A percentile compares a stretch with the other conserved stretches of the same genome.
phyloP scores from a whole-genome alignment of 139 green algal species.

The Haematococcus sp. region DNA sequence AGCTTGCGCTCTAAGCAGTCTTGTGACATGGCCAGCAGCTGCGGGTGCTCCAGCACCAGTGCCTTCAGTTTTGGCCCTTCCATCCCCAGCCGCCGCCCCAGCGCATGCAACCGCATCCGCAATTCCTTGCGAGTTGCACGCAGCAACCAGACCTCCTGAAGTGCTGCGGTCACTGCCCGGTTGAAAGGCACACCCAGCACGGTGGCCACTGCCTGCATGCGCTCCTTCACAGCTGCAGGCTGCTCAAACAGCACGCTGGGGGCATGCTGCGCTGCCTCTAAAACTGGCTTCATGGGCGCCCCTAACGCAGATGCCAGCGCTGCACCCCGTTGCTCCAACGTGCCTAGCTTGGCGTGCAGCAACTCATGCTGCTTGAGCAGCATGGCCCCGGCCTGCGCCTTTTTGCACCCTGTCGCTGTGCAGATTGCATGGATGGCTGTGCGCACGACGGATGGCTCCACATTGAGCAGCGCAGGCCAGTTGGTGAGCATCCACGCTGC shows the following conservation, averaged over 20 bases:
- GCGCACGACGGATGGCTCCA: too few relatives aligned
- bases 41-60: conserved; percentile 8
- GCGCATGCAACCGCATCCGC: neutral
- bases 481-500: too few relatives aligned
- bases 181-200: neutral
- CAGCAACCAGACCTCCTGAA: neutral
- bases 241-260: neutral
- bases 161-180: neutral
- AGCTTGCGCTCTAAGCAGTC: conserved; percentile 14
- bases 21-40: neutral
- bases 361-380: too few relatives aligned
- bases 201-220: neutral
- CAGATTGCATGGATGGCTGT: too few relatives aligned
- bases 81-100: neutral
- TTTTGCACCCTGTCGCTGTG: too few relatives aligned
- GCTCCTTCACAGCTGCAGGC: neutral
- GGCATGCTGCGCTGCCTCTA: neutral
- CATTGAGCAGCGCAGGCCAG: too few relatives aligned
- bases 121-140: neutral
- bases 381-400: too few relatives aligned
- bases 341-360: too few relatives aligned
- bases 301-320: too few relatives aligned
- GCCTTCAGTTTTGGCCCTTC: neutral
- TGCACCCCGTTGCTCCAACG: too few relatives aligned
- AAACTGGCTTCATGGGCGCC: too few relatives aligned